Percentiles rank a stretch among this genome's conserved stretches.
Conservation (phyloP, 2,329 filamentous ascomycete genomes). For the Microthyrium microscopicum region DNA sequence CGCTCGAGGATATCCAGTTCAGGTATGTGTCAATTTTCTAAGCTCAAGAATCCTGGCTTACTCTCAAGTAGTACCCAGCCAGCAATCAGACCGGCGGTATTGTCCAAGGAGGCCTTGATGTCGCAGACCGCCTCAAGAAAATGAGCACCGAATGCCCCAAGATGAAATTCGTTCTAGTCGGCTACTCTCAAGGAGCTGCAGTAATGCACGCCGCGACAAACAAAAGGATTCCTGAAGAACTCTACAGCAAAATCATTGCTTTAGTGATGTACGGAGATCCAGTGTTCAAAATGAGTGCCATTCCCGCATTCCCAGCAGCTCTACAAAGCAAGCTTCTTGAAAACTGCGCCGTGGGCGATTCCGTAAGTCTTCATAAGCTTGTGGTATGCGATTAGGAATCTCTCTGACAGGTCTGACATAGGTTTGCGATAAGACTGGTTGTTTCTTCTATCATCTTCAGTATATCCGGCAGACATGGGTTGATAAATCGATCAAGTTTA, state of each 20-base stretch:
- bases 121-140: too few relatives aligned
- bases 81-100: not conserved
- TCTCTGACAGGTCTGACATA: too few relatives aligned
- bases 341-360: constrained; percentile 6
- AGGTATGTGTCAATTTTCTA: not conserved
- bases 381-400: not conserved
- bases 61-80: constrained; percentile 5
- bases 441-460: constrained; percentile 2
- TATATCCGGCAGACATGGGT: constrained; percentile 1
- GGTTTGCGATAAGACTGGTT: constrained; percentile 1
- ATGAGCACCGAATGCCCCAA: constrained; percentile 3
- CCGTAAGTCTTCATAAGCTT: constrained; percentile 2
- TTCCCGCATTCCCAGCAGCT: constrained; percentile 1
- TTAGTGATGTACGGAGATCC: constrained; percentile 7
- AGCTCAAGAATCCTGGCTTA: not conserved
- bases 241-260: constrained; percentile 1
- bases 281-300: not conserved
- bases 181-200: constrained; percentile 7
- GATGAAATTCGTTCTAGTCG: constrained; percentile 5
- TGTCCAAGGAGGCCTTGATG: constrained; percentile 2
- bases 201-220: constrained; percentile 6
- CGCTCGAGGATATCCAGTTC: constrained; percentile 5
- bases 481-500: not conserved
- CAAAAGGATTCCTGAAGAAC: constrained; percentile 3
- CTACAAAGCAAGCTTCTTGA: constrained; percentile 2